Percentiles rank a stretch among this genome's conserved stretches.
These are phyloP conservation scores for Fusarium mexicanum DNA, from an alignment of 2,329 filamentous ascomycete species.

Conservation along the genomic window DNA sequence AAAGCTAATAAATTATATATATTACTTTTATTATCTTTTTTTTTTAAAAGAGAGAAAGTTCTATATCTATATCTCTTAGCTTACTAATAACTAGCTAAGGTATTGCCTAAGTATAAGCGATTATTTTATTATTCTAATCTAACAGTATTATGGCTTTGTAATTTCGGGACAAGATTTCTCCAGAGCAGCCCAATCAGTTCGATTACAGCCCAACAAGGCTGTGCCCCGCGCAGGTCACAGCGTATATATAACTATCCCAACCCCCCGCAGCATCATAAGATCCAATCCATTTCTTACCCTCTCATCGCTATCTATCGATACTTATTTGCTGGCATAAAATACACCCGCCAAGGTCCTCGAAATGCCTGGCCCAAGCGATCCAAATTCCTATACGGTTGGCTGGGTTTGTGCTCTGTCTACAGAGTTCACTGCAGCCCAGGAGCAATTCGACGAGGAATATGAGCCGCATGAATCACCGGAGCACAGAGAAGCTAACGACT, in stretches of 20 bases:
- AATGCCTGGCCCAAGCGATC: background rate
- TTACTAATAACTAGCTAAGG: too few relatives aligned
- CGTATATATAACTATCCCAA: fast-evolving
- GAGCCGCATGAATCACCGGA: fast-evolving
- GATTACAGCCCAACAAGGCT: background rate
- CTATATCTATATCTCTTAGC: too few relatives aligned
- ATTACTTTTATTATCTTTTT: too few relatives aligned
- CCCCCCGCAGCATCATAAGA: too few relatives aligned
- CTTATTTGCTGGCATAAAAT: background rate
- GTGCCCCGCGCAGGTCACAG: background rate
- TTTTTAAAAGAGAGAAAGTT: too few relatives aligned
- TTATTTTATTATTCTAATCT: too few relatives aligned
- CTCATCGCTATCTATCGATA: background rate
- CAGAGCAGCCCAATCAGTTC: background rate
- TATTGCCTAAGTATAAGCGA: too few relatives aligned
- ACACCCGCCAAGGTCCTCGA: fast-evolving
- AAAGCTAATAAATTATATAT: too few relatives aligned
- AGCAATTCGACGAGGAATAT: background rate
- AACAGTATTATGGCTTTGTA: background rate
- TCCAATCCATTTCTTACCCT: fast-evolving
- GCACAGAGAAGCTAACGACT: fast-evolving
- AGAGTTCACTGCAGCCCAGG: background rate
- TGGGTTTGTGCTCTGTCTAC: background rate
- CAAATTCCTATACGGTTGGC: fast-evolving
- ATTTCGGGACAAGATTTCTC: background rate